A percentile compares a stretch with the other conserved stretches of the same genome.
phyloP scores from a whole-genome alignment of 345 rosid genomes.

The Isatis tinctoria region DNA sequence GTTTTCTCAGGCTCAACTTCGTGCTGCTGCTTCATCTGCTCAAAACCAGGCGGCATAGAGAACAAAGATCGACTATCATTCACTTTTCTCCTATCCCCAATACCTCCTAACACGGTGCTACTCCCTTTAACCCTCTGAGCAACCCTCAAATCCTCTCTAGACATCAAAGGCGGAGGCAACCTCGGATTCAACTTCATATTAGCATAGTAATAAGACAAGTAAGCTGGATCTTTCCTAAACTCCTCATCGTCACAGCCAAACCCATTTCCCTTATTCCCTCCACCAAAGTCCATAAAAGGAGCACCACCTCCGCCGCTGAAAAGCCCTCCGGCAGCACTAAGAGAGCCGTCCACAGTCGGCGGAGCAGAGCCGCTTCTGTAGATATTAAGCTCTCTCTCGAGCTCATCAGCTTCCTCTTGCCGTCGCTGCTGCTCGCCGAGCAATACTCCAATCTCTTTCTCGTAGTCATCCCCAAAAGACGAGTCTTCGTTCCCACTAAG shows the following conservation, averaged over 20 bases:
- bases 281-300: slow-evolving; percentile 34
- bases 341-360: slow-evolving; percentile 71
- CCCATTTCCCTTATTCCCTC: slow-evolving; percentile 29
- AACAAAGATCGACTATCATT: slow-evolving; percentile 43
- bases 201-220: slow-evolving; percentile 59
- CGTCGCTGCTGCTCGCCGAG: slow-evolving; percentile 50
- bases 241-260: slow-evolving; percentile 48
- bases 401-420: slow-evolving; percentile 54
- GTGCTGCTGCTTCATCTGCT: slow-evolving; percentile 41
- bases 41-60: slow-evolving; percentile 76
- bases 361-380: slow-evolving; percentile 77
- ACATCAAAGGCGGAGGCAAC: slow-evolving; percentile 79
- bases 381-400: slow-evolving; percentile 56
- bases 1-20: slow-evolving; percentile 36
- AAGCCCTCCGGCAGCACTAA: slow-evolving; percentile 56
- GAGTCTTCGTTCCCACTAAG: slow-evolving; percentile 60
- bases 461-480: slow-evolving; percentile 68
- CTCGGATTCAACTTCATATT: slow-evolving; percentile 80
- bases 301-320: slow-evolving; percentile 38
- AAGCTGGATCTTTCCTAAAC: slow-evolving; percentile 76
- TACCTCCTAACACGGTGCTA: slow-evolving; percentile 51
- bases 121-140: slow-evolving; percentile 73
- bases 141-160: slow-evolving; percentile 80
- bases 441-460: slow-evolving; percentile 61
- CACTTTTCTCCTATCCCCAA: slow-evolving; percentile 66